Evolutionary conservation across 139 green algal species (phyloP).

Genomic region (Medakamo hakoo): DNA sequence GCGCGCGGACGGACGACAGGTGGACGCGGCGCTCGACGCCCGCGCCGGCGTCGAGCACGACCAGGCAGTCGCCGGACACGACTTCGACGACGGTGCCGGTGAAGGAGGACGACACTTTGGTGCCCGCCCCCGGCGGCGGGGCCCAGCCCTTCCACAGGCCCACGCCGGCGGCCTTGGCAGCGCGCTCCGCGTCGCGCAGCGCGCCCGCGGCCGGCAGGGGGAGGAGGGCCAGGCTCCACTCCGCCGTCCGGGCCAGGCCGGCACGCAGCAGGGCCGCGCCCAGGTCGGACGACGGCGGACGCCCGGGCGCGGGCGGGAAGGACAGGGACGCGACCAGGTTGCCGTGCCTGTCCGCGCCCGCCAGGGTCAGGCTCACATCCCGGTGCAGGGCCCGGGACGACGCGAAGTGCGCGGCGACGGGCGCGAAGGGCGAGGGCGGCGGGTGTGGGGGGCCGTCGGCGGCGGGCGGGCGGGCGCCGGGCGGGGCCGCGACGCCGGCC

Average conservation of each 20-base stretch:
- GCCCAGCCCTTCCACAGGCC: conserved; percentile 74
- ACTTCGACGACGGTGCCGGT: conserved; percentile 71
- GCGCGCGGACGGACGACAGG: conserved; percentile 71
- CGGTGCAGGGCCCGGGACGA: neutral
- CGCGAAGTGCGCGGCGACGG: neutral
- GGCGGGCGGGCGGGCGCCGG: too few relatives aligned
- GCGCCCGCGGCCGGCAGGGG: conserved; percentile 24
- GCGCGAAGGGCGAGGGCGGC: neutral
- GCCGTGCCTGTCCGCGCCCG: conserved; percentile 74
- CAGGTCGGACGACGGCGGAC: too few relatives aligned
- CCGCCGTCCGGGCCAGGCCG: conserved; percentile 43
- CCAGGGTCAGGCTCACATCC: conserved; percentile 50
- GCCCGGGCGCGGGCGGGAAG: too few relatives aligned
- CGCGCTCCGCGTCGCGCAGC: conserved; percentile 64
- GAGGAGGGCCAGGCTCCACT: conserved; percentile 76
- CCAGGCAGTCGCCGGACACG: conserved; percentile 76
- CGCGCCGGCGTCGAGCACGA: conserved; percentile 24
- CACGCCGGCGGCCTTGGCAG: conserved; percentile 47
- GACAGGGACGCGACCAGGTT: conserved; percentile 67
- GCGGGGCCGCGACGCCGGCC: neutral
- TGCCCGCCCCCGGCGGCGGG: conserved; percentile 30
- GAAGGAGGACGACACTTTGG: conserved; percentile 50
- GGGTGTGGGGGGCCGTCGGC: neutral
- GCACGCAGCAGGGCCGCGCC: conserved; percentile 38
- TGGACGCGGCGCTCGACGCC: conserved; percentile 60